Evolutionary conservation across 306 rosid genomes (phyloP).

Genomic region (Clitoria ternatea): DNA sequence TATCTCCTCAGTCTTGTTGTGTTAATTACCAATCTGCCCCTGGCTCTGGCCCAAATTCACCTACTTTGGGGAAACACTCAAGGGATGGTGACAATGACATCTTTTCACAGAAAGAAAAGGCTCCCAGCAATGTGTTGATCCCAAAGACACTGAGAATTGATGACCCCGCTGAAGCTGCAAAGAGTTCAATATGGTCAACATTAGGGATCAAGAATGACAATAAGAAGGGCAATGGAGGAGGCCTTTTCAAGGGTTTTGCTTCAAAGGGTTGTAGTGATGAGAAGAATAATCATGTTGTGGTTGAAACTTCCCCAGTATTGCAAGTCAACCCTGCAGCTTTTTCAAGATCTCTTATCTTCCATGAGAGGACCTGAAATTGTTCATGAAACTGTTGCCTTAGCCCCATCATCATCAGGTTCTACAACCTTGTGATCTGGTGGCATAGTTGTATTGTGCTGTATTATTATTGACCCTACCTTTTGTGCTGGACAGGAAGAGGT

Average conservation of each 20-base stretch:
- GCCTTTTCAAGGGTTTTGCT: slow-evolving; percentile 47
- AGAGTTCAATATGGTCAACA: slow-evolving; percentile 60
- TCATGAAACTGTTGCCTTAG: background rate
- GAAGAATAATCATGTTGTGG: slow-evolving; percentile 27
- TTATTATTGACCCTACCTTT: slow-evolving; percentile 18
- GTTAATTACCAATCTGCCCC: slow-evolving; percentile 27
- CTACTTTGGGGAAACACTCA: slow-evolving; percentile 61
- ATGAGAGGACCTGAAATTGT: slow-evolving; percentile 55
- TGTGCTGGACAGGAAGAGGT: slow-evolving; percentile 25
- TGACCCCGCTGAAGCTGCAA: slow-evolving; percentile 63
- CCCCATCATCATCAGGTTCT: background rate
- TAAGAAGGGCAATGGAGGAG: slow-evolving; percentile 46
- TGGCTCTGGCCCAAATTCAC: slow-evolving; percentile 30
- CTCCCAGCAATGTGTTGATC: slow-evolving; percentile 35
- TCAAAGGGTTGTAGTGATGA: slow-evolving; percentile 41
- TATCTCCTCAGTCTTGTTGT: slow-evolving; percentile 39
- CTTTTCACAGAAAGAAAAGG: slow-evolving; percentile 30
- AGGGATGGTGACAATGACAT: slow-evolving; percentile 50
- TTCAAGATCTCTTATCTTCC: slow-evolving; percentile 63
- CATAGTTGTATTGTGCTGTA: background rate
- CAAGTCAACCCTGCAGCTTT: slow-evolving; percentile 87
- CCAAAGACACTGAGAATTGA: slow-evolving; percentile 69
- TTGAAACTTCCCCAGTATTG: slow-evolving; percentile 48
- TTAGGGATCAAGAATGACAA: slow-evolving; percentile 63
- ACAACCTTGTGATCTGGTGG: background rate